Evolutionary conservation across 148 eudicot genomes (phyloP).

Genomic region (Silene latifolia): DNA sequence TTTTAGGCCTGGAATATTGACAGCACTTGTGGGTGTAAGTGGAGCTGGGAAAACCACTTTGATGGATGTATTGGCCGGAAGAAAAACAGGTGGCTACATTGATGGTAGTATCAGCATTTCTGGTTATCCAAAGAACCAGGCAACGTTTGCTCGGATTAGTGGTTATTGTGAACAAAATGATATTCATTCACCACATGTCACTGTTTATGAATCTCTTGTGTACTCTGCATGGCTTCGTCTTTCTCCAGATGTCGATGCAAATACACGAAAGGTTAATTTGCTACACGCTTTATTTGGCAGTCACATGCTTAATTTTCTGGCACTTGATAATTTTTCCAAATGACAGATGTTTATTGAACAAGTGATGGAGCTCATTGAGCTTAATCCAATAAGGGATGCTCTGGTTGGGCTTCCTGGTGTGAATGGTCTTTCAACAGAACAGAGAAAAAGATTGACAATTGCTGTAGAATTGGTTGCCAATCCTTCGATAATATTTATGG

Average conservation of each 20-base stretch:
- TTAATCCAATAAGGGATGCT: constrained; percentile 45
- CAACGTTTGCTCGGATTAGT: constrained; percentile 60
- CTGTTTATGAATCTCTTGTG: constrained; percentile 62
- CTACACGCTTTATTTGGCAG: background rate
- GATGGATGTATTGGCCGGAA: constrained; percentile 73
- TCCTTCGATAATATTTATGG: constrained; percentile 81
- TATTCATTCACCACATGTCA: constrained; percentile 65
- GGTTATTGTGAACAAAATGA: constrained; percentile 75
- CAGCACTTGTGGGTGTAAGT: constrained; percentile 76
- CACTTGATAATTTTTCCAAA: constrained; percentile 5
- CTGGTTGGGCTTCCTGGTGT: constrained; percentile 66
- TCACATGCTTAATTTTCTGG: background rate
- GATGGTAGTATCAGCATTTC: constrained; percentile 56
- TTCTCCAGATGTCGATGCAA: constrained; percentile 38
- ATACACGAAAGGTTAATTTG: constrained; percentile 41
- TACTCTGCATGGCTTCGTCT: constrained; percentile 73
- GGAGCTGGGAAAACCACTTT: constrained; percentile 79
- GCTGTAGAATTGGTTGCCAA: constrained; percentile 71
- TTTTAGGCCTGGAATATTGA: constrained; percentile 70
- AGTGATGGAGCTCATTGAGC: constrained; percentile 62
- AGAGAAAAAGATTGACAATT: constrained; percentile 63
- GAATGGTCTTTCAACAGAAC: constrained; percentile 67
- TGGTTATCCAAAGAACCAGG: constrained; percentile 66
- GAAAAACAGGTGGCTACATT: constrained; percentile 65
- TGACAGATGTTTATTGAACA: constrained; percentile 53